Percentiles rank a stretch among this genome's conserved stretches.
Evolutionary conservation across 257 asterid species (phyloP).

Genomic region (Craterostigma plantagineum): DNA sequence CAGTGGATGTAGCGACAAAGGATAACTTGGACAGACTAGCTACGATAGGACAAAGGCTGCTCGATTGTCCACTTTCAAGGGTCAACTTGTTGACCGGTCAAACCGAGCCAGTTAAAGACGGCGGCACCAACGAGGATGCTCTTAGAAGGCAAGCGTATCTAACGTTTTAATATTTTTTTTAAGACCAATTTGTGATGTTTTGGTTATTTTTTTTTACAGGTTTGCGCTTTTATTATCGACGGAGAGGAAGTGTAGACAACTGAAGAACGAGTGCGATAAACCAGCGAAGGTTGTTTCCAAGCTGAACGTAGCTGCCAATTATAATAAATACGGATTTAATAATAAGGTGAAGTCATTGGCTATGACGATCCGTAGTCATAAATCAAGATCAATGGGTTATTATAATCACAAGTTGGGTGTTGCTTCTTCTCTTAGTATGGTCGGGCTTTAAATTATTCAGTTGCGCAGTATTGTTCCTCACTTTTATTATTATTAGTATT

Average conservation of each 20-base stretch:
- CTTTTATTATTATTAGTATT: too few species aligned
- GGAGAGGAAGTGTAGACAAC: conserved; percentile 17
- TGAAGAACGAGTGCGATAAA: conserved; percentile 1
- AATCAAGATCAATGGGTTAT: neutral
- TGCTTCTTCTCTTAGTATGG: neutral
- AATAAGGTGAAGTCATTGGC: too few species aligned
- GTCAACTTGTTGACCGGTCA: conserved; percentile 22
- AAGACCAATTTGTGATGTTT: neutral
- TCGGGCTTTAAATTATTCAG: too few species aligned
- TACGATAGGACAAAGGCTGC: conserved; percentile 19
- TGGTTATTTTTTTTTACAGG: conserved; percentile 8
- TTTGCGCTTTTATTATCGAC: conserved; percentile 18
- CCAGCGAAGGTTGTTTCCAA: too few species aligned
- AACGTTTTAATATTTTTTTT: neutral
- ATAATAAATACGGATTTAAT: too few species aligned
- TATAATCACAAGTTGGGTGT: neutral
- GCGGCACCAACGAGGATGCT: conserved; percentile 27
- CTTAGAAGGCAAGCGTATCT: conserved; percentile 19
- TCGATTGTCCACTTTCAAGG: conserved; percentile 22
- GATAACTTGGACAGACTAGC: conserved; percentile 30
- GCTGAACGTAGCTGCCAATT: too few species aligned
- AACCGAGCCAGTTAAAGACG: conserved; percentile 18
- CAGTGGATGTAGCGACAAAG: conserved; percentile 27
- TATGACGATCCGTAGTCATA: too few species aligned
- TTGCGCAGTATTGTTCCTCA: too few species aligned